These are phyloP conservation scores for Guadua angustifolia DNA, from an alignment of 176 grass and related monocot species.

Conservation along the genomic window DNA sequence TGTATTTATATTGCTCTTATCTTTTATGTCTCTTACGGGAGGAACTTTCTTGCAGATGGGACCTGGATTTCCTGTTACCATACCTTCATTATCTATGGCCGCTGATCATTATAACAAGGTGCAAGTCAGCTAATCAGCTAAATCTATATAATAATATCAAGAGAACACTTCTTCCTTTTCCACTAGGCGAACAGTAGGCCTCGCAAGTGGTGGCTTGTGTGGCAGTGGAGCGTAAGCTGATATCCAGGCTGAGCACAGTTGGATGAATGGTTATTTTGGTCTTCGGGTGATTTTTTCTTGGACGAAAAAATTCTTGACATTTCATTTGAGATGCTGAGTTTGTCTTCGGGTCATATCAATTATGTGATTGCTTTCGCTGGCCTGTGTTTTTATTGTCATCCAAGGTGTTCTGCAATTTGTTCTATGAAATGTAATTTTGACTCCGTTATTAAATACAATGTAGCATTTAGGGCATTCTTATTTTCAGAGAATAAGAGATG, in stretches of 20 bases:
- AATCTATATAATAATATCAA: constrained; percentile 20
- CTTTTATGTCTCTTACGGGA: constrained; percentile 21
- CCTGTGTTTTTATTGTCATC: background rate
- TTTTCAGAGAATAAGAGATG: constrained; percentile 25
- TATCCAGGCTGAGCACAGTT: background rate
- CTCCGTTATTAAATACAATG: background rate
- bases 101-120: constrained; percentile 84
- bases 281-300: constrained; percentile 34
- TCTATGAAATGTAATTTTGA: constrained; percentile 47
- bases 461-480: constrained; percentile 30
- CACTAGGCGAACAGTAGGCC: background rate
- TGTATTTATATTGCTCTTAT: constrained; percentile 5
- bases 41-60: constrained; percentile 79
- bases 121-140: constrained; percentile 70
- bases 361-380: background rate
- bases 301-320: constrained; percentile 5
- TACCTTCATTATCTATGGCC: constrained; percentile 78
- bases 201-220: constrained; percentile 27
- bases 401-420: background rate
- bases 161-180: background rate
- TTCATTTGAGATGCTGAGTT: background rate
- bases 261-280: constrained; percentile 34
- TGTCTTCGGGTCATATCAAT: background rate
- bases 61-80: constrained; percentile 83
- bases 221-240: constrained; percentile 6